These are phyloP conservation scores for Geosiphon pyriformis DNA, from an alignment of 192 early-diverging fungal species.

Conservation along the genomic window DNA sequence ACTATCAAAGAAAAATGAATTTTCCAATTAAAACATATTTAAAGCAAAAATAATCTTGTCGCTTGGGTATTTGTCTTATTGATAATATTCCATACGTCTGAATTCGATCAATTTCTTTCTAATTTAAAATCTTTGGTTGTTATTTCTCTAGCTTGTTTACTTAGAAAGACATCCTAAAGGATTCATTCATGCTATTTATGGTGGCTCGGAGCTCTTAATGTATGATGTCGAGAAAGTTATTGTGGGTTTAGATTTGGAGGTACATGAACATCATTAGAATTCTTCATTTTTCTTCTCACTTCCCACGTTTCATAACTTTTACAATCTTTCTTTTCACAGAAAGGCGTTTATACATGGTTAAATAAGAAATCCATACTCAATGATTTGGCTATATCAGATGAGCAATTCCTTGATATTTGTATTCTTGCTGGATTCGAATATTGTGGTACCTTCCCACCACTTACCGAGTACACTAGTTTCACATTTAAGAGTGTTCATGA, in stretches of 20 bases:
- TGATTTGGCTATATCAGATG: constrained; percentile 54
- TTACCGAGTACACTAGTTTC: constrained; percentile 51
- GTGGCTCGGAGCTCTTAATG: constrained; percentile 68
- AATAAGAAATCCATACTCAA: constrained; percentile 55
- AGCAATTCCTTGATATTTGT: constrained; percentile 75
- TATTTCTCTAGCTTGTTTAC: constrained; percentile 64
- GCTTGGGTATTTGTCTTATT: background rate
- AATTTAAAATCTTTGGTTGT: background rate
- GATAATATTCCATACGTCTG: background rate
- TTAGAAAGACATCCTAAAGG: constrained; percentile 62
- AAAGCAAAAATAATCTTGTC: no score
- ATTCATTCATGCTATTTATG: constrained; percentile 65
- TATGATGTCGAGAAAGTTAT: constrained; percentile 73
- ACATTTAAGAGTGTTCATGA: constrained; percentile 68
- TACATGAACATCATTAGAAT: constrained; percentile 11
- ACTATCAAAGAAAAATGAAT: no score
- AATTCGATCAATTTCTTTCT: background rate
- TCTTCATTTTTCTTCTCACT: background rate
- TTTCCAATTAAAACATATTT: no score
- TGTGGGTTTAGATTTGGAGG: constrained; percentile 53
- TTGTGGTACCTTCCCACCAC: constrained; percentile 65
- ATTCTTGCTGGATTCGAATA: constrained; percentile 77
- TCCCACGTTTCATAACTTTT: background rate
- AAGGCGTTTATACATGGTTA: constrained; percentile 59
- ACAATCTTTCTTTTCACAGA: constrained; percentile 28